These are phyloP conservation scores for Fusarium sp. DNA, from an alignment of 2,329 filamentous ascomycete genomes.

Conservation along the genomic window DNA sequence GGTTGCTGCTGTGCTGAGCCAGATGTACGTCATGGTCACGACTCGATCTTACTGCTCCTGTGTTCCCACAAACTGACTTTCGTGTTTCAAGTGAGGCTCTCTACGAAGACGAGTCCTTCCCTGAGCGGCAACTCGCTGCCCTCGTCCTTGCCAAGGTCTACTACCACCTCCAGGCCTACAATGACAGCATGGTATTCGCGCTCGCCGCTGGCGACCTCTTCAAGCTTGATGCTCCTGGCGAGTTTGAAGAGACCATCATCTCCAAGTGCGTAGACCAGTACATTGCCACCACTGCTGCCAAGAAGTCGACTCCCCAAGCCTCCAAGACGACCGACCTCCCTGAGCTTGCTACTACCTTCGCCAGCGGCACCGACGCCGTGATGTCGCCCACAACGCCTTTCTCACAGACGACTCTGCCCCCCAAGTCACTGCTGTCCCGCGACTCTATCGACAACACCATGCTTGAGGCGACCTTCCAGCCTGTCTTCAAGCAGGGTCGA, in stretches of 20 bases:
- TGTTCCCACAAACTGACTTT: constrained; percentile 25
- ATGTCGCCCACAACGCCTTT: constrained; percentile 95
- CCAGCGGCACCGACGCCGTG: constrained; percentile 76
- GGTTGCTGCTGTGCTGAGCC: constrained; percentile 89
- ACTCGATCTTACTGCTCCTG: neutral
- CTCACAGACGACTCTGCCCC: constrained; percentile 91
- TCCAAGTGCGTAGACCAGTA: constrained; percentile 99
- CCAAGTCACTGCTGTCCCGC: constrained; percentile 94
- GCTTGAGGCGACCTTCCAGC: constrained; percentile 69
- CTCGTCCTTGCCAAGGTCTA: constrained; percentile 98
- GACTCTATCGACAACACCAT: constrained; percentile 75
- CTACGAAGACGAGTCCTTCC: constrained; percentile 96
- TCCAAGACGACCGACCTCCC: constrained; percentile 65
- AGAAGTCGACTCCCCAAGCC: constrained; percentile 60
- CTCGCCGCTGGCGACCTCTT: constrained; percentile 95
- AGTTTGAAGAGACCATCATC: constrained; percentile 99
- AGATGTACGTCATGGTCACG: constrained; percentile 75
- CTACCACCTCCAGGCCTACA: constrained; percentile 98
- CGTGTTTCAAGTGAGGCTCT: constrained; percentile 80
- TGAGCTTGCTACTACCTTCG: constrained; percentile 85
- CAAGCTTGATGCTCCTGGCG: constrained; percentile 88
- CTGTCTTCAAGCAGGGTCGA: constrained; percentile 64
- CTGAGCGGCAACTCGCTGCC: constrained; percentile 92
- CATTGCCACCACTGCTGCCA: constrained; percentile 77
- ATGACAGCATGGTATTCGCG: constrained; percentile 99